Evolutionary conservation across 2,329 filamentous ascomycete species (phyloP).

Genomic region (Botrytis squamosa): DNA sequence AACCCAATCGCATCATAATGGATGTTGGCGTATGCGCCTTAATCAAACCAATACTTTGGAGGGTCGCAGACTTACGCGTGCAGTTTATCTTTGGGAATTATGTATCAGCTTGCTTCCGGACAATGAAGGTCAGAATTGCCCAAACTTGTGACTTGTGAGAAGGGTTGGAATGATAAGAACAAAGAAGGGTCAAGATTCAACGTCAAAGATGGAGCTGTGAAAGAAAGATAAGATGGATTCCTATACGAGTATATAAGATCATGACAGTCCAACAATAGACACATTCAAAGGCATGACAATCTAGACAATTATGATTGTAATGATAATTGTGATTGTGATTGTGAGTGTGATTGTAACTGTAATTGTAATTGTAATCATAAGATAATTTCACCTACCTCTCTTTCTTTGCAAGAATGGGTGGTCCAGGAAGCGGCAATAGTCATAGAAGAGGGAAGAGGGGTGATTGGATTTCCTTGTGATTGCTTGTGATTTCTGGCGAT

Average conservation of each 20-base stretch:
- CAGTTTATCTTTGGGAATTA: slow-evolving; percentile 19
- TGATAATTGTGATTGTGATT: background rate
- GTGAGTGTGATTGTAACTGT: background rate
- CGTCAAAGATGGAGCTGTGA: background rate
- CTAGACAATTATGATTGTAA: background rate
- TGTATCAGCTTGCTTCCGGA: slow-evolving; percentile 17
- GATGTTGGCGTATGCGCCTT: slow-evolving; percentile 26
- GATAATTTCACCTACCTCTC: background rate
- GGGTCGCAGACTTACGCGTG: slow-evolving; percentile 28
- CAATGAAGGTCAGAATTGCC: background rate
- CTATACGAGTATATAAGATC: background rate
- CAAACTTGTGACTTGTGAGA: too few relatives aligned
- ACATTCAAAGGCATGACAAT: background rate
- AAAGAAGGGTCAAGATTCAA: background rate
- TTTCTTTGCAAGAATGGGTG: background rate
- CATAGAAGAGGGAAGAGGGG: slow-evolving; percentile 2
- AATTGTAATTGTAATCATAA: background rate
- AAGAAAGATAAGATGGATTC: background rate
- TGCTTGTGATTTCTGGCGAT: background rate
- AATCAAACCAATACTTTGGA: slow-evolving; percentile 28
- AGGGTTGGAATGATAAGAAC: background rate
- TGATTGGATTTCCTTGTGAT: background rate
- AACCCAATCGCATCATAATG: slow-evolving; percentile 21
- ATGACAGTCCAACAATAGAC: background rate
- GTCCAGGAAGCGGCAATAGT: background rate